Percentiles rank a stretch among this genome's conserved stretches.
Evolutionary conservation across 352 stramenopile genomes (phyloP).

Genomic region (Globisporangium megalacanthum): DNA sequence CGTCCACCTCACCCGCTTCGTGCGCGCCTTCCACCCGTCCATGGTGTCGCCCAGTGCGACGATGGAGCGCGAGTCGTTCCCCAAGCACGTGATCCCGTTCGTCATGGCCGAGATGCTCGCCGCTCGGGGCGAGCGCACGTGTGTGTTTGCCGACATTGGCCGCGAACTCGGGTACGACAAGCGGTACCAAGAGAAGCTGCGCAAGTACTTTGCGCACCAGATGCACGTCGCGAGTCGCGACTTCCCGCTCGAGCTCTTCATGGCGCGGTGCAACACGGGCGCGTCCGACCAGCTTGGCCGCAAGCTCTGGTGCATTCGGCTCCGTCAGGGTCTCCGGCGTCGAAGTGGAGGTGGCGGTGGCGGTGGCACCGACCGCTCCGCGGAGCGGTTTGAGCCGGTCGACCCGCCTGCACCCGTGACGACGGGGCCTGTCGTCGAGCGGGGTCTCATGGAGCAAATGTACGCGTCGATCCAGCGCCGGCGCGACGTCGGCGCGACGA

Average conservation of each 20-base stretch:
- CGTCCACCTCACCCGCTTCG: constrained; percentile 67
- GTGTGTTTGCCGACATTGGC: constrained; percentile 82
- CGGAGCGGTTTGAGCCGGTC: constrained; percentile 15
- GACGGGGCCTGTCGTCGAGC: constrained; percentile 49
- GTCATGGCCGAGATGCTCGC: constrained; percentile 62
- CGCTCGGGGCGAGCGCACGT: constrained; percentile 57
- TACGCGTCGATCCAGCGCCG: constrained; percentile 52
- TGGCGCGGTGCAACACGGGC: constrained; percentile 67
- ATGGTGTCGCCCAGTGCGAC: constrained; percentile 57
- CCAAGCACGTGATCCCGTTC: constrained; percentile 51
- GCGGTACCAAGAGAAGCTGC: constrained; percentile 71
- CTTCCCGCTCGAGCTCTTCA: constrained; percentile 78
- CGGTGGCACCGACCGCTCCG: constrained; percentile 10
- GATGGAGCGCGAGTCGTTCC: constrained; percentile 49
- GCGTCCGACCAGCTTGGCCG: constrained; percentile 46
- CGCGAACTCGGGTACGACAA: constrained; percentile 76
- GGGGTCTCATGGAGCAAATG: constrained; percentile 80
- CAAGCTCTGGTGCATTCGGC: constrained; percentile 75
- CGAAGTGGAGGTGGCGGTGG: too few relatives aligned
- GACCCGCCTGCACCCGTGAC: constrained; percentile 4
- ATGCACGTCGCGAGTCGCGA: constrained; percentile 34
- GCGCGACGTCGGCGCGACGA: constrained; percentile 46
- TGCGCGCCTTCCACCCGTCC: constrained; percentile 50
- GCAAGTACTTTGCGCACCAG: constrained; percentile 80
- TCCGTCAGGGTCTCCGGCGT: constrained; percentile 22